phyloP scores from a whole-genome alignment of 495 filamentous ascomycete species.

The Penicillium coffeae region DNA sequence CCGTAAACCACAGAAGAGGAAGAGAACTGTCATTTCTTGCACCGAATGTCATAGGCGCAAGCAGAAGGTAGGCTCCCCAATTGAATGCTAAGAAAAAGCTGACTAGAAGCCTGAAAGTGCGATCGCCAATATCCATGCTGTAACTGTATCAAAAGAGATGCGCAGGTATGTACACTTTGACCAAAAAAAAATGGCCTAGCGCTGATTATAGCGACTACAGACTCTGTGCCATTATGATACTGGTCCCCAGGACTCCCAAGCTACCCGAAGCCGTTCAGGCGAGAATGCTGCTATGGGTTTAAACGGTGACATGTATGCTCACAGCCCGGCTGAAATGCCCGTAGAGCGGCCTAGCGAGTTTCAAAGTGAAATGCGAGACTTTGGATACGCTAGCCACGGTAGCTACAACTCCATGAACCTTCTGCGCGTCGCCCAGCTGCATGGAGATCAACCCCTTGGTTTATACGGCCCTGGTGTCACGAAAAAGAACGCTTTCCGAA shows the following conservation, averaged over 20 bases:
- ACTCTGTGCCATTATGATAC: conserved; percentile 31
- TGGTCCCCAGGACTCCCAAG: conserved; percentile 5
- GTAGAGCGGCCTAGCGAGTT: conserved; percentile 3
- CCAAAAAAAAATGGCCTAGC: conserved; percentile 1
- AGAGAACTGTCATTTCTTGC: conserved; percentile 57
- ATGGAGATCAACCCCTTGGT: not conserved
- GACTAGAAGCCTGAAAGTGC: conserved; percentile 29
- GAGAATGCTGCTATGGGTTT: not conserved
- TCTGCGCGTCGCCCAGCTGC: conserved; percentile 6
- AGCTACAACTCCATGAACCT: conserved; percentile 12
- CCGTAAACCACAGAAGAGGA: conserved; percentile 48
- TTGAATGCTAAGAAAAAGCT: not conserved
- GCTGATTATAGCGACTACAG: conserved; percentile 18
- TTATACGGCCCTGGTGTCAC: not conserved
- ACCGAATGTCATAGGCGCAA: conserved; percentile 62
- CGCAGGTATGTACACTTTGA: conserved; percentile 26
- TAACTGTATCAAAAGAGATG: conserved; percentile 54
- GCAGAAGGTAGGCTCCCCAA: conserved; percentile 43
- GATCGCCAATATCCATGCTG: conserved; percentile 58
- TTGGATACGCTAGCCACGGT: conserved; percentile 12
- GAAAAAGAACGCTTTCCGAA: not conserved
- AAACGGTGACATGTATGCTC: conserved; percentile 1
- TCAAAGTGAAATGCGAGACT: conserved; percentile 8
- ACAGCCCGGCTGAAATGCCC: not conserved
- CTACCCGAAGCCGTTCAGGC: not conserved